phyloP scores from a whole-genome alignment of 225 moss, liverwort and hornwort species.

The Marchantia polymorpha region DNA sequence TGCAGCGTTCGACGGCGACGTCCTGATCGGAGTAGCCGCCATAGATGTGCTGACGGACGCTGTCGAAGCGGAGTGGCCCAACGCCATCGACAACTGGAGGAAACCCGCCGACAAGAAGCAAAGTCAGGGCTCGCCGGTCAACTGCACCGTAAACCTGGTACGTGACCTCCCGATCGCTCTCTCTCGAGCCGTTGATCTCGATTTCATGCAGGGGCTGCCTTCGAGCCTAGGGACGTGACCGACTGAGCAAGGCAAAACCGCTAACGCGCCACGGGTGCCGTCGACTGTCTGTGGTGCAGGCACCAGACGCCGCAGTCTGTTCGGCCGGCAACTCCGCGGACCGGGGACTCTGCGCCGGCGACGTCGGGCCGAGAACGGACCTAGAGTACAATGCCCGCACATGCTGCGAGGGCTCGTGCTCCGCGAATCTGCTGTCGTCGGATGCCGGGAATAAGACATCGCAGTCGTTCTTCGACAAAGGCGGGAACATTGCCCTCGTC shows the following conservation, averaged over 20 bases:
- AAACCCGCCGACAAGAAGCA: no score
- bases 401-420: background rate
- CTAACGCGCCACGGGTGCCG: background rate
- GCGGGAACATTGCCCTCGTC: no score
- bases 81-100: background rate
- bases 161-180: background rate
- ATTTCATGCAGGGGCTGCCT: background rate
- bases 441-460: no score
- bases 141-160: slow-evolving; percentile 1
- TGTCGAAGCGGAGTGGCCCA: background rate
- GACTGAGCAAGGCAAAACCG: background rate
- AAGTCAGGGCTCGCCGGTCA: background rate
- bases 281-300: background rate
- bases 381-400: background rate
- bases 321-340: background rate
- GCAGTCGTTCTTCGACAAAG: no score
- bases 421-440: no score
- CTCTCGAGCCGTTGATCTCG: no score
- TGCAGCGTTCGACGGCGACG: slow-evolving; percentile 18
- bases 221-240: no score
- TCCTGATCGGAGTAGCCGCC: slow-evolving; percentile 19
- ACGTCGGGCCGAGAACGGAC: no score
- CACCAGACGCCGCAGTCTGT: background rate
- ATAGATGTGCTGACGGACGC: background rate
- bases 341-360: background rate